These are phyloP conservation scores for Podospora pseudoanserina DNA, from an alignment of 495 filamentous ascomycete genomes.

Conservation along the genomic window DNA sequence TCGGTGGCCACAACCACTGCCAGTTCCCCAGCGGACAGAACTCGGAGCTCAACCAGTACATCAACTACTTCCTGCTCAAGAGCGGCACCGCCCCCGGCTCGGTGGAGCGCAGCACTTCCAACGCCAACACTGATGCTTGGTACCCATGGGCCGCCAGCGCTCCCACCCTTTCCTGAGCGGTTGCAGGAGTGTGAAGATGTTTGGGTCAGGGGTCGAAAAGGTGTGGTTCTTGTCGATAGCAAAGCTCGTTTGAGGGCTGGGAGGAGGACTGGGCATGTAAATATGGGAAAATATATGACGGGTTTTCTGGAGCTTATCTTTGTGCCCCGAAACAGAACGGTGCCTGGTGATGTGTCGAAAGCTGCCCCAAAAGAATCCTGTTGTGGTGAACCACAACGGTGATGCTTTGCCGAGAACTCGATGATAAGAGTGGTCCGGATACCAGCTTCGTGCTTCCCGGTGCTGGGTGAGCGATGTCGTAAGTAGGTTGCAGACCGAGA, in stretches of 20 bases:
- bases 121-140: slow-evolving; percentile 37
- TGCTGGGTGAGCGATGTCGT: no score
- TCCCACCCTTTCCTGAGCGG: slow-evolving; percentile 35
- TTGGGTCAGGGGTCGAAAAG: background rate
- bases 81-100: slow-evolving; percentile 31
- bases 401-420: background rate
- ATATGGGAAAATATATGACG: slow-evolving; percentile 5
- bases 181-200: background rate
- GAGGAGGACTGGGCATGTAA: slow-evolving; percentile 2
- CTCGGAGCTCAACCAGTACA: slow-evolving; percentile 47
- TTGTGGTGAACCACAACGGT: background rate
- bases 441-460: no score
- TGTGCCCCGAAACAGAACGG: no score
- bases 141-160: slow-evolving; percentile 38
- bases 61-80: slow-evolving; percentile 45
- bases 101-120: slow-evolving; percentile 41
- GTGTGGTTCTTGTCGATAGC: background rate
- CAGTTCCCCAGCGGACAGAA: slow-evolving; percentile 47
- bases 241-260: background rate
- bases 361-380: no score
- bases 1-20: slow-evolving; percentile 54
- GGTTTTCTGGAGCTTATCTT: background rate
- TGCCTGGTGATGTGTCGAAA: background rate
- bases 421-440: no score
- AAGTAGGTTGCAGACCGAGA: background rate